A percentile compares a stretch with the other conserved stretches of the same genome.
phyloP scores from a whole-genome alignment of 345 rosid genomes.

The Eutrema heterophyllum region DNA sequence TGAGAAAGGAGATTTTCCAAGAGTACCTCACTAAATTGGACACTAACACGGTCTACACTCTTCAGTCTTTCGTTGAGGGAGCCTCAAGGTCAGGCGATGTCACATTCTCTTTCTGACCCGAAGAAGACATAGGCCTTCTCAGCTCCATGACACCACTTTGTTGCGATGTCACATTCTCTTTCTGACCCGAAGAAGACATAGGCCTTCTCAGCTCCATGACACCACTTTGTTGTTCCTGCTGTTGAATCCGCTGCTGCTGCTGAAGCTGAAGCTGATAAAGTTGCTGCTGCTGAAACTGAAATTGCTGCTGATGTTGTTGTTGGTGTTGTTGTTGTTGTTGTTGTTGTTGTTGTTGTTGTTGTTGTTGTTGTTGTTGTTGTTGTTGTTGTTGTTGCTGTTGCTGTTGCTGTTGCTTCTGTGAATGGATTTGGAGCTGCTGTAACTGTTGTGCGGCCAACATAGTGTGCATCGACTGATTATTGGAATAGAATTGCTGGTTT shows the following conservation, averaged over 20 bases:
- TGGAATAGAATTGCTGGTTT: constrained; percentile 61
- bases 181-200: constrained; percentile 43
- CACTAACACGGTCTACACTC: constrained; percentile 14
- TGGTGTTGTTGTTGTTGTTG: constrained; percentile 59
- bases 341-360: too few relatives aligned
- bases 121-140: constrained; percentile 46
- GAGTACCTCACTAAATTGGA: constrained; percentile 10
- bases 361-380: constrained; percentile 48
- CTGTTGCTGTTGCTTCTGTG: constrained; percentile 65
- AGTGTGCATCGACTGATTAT: constrained; percentile 67
- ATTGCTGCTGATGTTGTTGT: constrained; percentile 57
- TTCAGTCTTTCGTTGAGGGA: constrained; percentile 11
- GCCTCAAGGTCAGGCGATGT: constrained; percentile 14
- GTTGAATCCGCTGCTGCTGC: constrained; percentile 46
- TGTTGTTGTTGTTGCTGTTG: constrained; percentile 45
- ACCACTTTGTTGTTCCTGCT: constrained; percentile 43
- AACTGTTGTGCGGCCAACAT: constrained; percentile 73
- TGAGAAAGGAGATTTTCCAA: constrained; percentile 7
- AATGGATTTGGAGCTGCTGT: constrained; percentile 91
- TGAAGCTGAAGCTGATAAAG: constrained; percentile 49
- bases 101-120: constrained; percentile 48
- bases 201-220: constrained; percentile 45
- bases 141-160: too few relatives aligned
- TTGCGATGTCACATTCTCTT: constrained; percentile 36
- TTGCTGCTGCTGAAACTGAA: constrained; percentile 45